phyloP scores from a whole-genome alignment of 805 yeast species.

The Ogataea thermomethanolica region DNA sequence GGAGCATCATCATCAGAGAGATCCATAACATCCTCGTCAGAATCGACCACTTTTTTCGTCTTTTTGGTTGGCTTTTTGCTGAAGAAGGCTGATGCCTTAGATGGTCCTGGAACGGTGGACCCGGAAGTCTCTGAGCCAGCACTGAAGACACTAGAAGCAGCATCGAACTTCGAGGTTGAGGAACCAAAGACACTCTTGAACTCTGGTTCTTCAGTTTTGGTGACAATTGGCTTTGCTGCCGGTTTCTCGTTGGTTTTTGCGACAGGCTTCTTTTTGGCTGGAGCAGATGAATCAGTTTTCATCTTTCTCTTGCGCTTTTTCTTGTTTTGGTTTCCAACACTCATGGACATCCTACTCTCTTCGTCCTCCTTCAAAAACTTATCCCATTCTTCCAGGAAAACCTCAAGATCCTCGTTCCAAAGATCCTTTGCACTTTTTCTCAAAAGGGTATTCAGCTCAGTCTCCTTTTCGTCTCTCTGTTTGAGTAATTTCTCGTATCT shows the following conservation, averaged over 20 bases:
- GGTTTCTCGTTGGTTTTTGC: constrained; percentile 1
- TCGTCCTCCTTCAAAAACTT: constrained; percentile 64
- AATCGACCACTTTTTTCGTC: constrained; percentile 5
- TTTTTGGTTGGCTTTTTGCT: constrained; percentile 10
- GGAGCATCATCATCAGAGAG: constrained; percentile 12
- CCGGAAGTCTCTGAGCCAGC: constrained; percentile 11
- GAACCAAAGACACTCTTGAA: constrained; percentile 37
- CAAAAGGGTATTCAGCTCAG: constrained; percentile 63
- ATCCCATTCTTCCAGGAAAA: constrained; percentile 63
- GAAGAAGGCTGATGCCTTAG: constrained; percentile 19
- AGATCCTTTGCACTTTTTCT: constrained; percentile 76
- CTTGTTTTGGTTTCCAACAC: constrained; percentile 44
- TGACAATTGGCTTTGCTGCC: not conserved
- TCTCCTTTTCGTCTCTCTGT: constrained; percentile 70
- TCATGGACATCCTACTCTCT: constrained; percentile 49
- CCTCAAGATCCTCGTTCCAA: constrained; percentile 83
- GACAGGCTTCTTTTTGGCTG: constrained; percentile 15
- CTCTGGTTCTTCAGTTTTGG: constrained; percentile 15
- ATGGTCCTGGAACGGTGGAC: constrained; percentile 5
- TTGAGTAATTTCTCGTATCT: constrained; percentile 75
- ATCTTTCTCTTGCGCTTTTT: constrained; percentile 34
- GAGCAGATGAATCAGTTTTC: constrained; percentile 15
- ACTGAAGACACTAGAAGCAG: constrained; percentile 23
- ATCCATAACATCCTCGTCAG: constrained; percentile 10
- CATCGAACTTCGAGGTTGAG: constrained; percentile 20